These are phyloP conservation scores for Articulospora tetracladia DNA, from an alignment of 495 filamentous ascomycete genomes.

Conservation along the genomic window DNA sequence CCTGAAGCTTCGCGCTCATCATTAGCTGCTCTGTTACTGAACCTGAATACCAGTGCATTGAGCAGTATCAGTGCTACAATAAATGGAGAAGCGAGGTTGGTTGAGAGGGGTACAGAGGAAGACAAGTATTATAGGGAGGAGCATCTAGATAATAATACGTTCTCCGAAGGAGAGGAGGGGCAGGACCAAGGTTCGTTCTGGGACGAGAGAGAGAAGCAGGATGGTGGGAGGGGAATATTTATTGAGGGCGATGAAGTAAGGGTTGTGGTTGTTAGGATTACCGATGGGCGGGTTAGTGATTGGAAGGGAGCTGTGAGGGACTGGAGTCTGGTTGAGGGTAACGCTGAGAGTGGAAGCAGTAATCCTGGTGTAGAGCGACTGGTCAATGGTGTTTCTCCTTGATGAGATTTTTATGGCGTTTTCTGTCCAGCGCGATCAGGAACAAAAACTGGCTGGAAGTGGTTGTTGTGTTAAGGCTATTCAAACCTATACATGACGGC, in stretches of 20 bases:
- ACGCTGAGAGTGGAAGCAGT: slow-evolving; percentile 2
- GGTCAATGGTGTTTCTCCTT: slow-evolving; percentile 38
- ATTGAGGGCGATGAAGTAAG: slow-evolving; percentile 67
- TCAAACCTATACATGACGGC: too few relatives aligned
- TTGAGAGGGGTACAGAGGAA: slow-evolving; percentile 68
- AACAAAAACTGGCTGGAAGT: too few relatives aligned
- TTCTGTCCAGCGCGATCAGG: neutral
- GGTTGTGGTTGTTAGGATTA: slow-evolving; percentile 70
- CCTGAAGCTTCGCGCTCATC: slow-evolving; percentile 62
- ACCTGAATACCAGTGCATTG: slow-evolving; percentile 83
- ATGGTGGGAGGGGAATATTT: slow-evolving; percentile 52
- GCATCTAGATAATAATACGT: slow-evolving; percentile 92
- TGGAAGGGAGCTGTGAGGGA: slow-evolving; percentile 78
- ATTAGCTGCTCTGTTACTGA: slow-evolving; percentile 76
- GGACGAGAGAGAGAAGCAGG: slow-evolving; percentile 25
- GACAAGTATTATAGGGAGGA: slow-evolving; percentile 74
- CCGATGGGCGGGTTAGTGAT: slow-evolving; percentile 72
- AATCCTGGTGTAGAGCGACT: slow-evolving; percentile 3
- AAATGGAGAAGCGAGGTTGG: slow-evolving; percentile 73
- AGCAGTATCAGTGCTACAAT: slow-evolving; percentile 92
- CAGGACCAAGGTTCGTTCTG: slow-evolving; percentile 1
- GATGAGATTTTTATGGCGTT: neutral
- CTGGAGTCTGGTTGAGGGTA: slow-evolving; percentile 48
- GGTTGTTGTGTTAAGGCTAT: too few relatives aligned
- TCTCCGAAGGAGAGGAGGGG: slow-evolving; percentile 40